These are phyloP conservation scores for Dichomitus squalens DNA, from an alignment of 1,284 basidiomycete genomes.

Conservation along the genomic window DNA sequence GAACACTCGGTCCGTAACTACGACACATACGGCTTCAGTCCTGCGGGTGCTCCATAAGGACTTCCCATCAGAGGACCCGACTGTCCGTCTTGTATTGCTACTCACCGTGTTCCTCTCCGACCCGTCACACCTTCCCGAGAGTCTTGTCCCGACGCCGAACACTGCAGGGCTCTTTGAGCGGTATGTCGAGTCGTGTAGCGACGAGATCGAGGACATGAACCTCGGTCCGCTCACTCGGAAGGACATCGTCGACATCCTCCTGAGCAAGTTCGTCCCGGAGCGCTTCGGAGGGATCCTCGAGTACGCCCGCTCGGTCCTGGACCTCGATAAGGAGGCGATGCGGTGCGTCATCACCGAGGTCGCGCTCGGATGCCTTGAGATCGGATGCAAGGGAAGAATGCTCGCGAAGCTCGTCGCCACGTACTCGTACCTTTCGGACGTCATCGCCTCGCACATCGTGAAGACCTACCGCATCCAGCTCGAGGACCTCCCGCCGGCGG, in stretches of 20 bases:
- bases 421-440: conserved; percentile 43
- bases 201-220: conserved; percentile 50
- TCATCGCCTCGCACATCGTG: conserved; percentile 46
- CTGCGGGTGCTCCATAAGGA: conserved; percentile 63
- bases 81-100: conserved; percentile 67
- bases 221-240: conserved; percentile 55
- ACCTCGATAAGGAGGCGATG: conserved; percentile 44
- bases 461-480: conserved; percentile 51
- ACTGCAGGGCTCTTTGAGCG: conserved; percentile 15
- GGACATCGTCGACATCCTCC: conserved; percentile 63
- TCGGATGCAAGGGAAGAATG: conserved; percentile 72
- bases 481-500: conserved; percentile 54
- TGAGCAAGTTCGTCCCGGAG: conserved; percentile 68
- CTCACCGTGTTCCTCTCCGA: conserved; percentile 60
- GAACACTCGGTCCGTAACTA: conserved; percentile 64
- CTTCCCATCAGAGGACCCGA: conserved; percentile 59
- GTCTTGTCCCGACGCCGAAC: conserved; percentile 21
- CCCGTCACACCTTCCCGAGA: conserved; percentile 36
- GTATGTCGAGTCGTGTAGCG: conserved; percentile 36
- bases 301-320: conserved; percentile 53
- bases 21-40: conserved; percentile 46
- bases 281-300: conserved; percentile 51
- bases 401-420: conserved; percentile 54
- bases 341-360: conserved; percentile 54
- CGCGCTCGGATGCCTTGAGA: conserved; percentile 55